Evolutionary conservation across 2,329 filamentous ascomycete species (phyloP).

Genomic region (Cyclaneusma minus): DNA sequence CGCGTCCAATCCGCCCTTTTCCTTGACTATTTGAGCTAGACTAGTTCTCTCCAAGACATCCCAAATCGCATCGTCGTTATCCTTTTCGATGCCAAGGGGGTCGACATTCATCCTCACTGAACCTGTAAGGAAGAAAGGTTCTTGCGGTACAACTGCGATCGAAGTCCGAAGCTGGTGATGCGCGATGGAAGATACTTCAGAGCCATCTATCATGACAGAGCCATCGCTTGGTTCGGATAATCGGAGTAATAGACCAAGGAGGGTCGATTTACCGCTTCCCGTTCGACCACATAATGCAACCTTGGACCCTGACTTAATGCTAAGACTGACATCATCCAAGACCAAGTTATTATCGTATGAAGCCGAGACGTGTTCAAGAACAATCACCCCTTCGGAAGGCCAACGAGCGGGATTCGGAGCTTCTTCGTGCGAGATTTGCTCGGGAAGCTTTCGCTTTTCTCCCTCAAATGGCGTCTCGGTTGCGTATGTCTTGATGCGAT

Average conservation of each 20-base stretch:
- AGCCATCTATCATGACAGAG: constrained; percentile 24
- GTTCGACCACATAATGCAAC: constrained; percentile 20
- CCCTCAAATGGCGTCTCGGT: constrained; percentile 25
- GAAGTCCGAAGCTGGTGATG: constrained; percentile 22
- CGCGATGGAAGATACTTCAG: constrained; percentile 23
- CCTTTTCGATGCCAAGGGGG: not conserved
- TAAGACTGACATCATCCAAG: constrained; percentile 29
- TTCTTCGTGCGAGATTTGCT: constrained; percentile 1
- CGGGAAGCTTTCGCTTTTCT: constrained; percentile 15
- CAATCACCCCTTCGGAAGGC: constrained; percentile 18
- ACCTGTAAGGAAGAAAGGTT: constrained; percentile 24
- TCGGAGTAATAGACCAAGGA: constrained; percentile 24
- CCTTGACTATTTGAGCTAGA: not conserved
- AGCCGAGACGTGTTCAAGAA: constrained; percentile 17
- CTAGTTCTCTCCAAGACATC: not conserved
- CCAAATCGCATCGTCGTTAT: not conserved
- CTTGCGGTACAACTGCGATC: constrained; percentile 27
- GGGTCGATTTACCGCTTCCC: constrained; percentile 24
- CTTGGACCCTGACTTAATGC: constrained; percentile 24
- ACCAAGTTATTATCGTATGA: too few relatives aligned
- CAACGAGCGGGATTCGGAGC: constrained; percentile 11
- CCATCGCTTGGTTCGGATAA: constrained; percentile 24
- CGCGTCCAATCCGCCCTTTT: not conserved
- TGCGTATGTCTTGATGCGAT: constrained; percentile 36
- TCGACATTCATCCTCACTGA: constrained; percentile 1